Base-by-base conservation (phyloP, 2,329 filamentous ascomycete species). In the Helotiales sp. region DNA sequence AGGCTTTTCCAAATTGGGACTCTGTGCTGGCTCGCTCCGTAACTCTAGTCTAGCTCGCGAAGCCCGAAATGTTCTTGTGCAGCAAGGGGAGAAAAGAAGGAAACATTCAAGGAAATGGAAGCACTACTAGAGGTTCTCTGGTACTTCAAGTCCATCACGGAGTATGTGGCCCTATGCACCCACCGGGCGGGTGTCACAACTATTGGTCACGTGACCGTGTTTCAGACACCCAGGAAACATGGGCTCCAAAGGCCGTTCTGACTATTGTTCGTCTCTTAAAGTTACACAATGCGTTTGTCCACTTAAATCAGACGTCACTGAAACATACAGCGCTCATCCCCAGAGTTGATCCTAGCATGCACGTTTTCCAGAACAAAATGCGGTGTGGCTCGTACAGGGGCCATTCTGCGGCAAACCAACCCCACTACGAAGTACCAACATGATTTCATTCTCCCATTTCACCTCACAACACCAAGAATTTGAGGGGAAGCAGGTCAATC, bases 361-460 rank as follows among this genome's bases (percentile, higher is more conserved):
- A 67, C 67, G 57, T 65, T n/a, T n/a, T n/a, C n/a, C n/a, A n/a
- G n/a, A n/a, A n/a, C n/a, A n/a, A n/a, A n/a, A n/a, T n/a, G n/a
- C n/a, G n/a, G n/a, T n/a, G n/a, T n/a, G n/a, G n/a, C n/a, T n/a
- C n/a, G 55, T 32, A 49, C 28, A 40, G 58, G 64, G 40, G 59
- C 32, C 24, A 43, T 54, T 43, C 43, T 15, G 50, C 50, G 49
- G 54, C 52, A 30, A 55, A 28, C 40, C 40, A 45, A 62, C 69
- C 69, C 69, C 66, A 66, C 69, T 63, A 47, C 65, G 58, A 26
- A 67, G 37, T 50, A 52, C 32, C 65, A n/a, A 17, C 34, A 57
- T 49, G 24, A 61, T 61, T 47, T 5, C 28, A 37, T 61, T 47
- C 17, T 40, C 61, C 49, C 45, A 10, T 47, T 49, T 24, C 50